phyloP scores from a whole-genome alignment of 768 basidiomycete genomes.

The Lentinus tigrinus region DNA sequence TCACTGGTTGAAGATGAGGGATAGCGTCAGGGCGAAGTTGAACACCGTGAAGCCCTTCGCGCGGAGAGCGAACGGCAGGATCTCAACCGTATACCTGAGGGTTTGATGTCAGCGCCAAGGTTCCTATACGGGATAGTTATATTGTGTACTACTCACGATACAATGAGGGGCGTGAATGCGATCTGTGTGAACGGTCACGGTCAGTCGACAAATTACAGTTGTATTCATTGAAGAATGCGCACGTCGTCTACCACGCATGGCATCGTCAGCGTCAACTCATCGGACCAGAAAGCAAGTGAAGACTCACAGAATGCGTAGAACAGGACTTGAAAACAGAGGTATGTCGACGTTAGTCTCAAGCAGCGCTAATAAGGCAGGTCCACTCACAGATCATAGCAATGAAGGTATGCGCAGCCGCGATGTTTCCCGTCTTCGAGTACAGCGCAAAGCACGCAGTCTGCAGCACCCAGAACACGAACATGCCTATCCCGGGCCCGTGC shows the following conservation, averaged over 20 bases:
- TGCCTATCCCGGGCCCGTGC: conserved; percentile 28
- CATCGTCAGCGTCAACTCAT: not conserved
- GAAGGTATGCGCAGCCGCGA: conserved; percentile 39
- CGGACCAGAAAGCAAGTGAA: not conserved
- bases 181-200: conserved; percentile 14
- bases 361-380: not conserved
- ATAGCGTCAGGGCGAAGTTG: conserved; percentile 43
- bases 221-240: conserved; percentile 17
- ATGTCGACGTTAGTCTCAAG: not conserved
- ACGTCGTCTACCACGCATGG: conserved; percentile 25
- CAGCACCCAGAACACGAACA: conserved; percentile 39
- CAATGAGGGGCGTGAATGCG: conserved; percentile 25
- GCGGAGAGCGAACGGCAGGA: conserved; percentile 48
- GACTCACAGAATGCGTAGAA: conserved; percentile 39
- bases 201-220: not conserved
- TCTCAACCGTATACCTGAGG: conserved; percentile 46
- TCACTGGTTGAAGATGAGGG: conserved; percentile 47
- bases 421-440: conserved; percentile 27
- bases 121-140: not conserved
- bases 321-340: conserved; percentile 36
- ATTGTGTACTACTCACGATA: conserved; percentile 7
- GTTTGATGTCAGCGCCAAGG: not conserved
- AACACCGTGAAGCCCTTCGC: conserved; percentile 49
- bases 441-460: conserved; percentile 38
- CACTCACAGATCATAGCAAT: conserved; percentile 45